phyloP scores from a whole-genome alignment of 2,329 filamentous ascomycete species.

The Curvularia spicifera region DNA sequence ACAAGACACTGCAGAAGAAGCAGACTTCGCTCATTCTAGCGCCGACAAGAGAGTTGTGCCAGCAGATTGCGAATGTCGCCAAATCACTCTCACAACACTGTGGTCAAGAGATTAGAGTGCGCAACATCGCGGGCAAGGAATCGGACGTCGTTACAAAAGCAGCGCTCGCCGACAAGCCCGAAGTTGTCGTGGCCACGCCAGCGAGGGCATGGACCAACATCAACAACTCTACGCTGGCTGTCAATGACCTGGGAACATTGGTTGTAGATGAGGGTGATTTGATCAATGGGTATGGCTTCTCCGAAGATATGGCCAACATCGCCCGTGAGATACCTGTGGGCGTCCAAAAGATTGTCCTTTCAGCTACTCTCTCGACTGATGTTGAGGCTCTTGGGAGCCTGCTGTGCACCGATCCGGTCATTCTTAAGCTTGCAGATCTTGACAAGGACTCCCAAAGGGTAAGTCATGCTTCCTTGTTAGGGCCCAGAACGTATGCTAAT shows the following conservation, averaged over 20 bases:
- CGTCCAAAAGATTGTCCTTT: conserved; percentile 91
- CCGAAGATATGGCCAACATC: conserved; percentile 84
- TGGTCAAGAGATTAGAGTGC: conserved; percentile 78
- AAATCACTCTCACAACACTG: conserved; percentile 81
- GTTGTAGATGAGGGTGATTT: conserved; percentile 95
- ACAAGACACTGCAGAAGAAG: conserved; percentile 82
- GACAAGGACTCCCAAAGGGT: conserved; percentile 73
- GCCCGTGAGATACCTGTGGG: conserved; percentile 80
- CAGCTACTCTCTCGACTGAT: conserved; percentile 87
- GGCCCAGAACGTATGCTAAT: neutral
- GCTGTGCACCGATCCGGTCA: conserved; percentile 80
- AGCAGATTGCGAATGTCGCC: conserved; percentile 83
- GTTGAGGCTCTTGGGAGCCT: conserved; percentile 83
- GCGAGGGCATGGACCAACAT: conserved; percentile 81
- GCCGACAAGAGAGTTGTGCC: conserved; percentile 90
- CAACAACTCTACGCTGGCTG: conserved; percentile 71
- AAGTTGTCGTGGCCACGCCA: conserved; percentile 90
- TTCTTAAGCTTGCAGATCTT: conserved; percentile 82
- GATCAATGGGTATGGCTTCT: conserved; percentile 91
- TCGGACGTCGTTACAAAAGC: conserved; percentile 88
- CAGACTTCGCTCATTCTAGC: conserved; percentile 85
- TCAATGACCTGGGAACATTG: conserved; percentile 71
- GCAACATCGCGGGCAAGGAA: conserved; percentile 90
- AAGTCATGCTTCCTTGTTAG: neutral
- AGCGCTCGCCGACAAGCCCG: conserved; percentile 82